phyloP scores from a whole-genome alignment of 176 grass and related monocot species.

The Miscanthus lutarioriparius region DNA sequence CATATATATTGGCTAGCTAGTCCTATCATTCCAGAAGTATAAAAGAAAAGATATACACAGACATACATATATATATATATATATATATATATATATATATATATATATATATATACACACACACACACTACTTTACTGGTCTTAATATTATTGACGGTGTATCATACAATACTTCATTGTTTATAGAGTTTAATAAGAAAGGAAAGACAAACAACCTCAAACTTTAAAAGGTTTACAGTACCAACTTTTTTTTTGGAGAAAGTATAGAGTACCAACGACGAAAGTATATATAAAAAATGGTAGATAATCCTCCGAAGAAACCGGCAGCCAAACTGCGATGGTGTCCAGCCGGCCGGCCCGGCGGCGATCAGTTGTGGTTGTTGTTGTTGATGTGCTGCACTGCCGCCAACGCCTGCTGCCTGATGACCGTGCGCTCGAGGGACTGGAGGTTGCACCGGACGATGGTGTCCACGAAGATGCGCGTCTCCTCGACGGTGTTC shows the following conservation, averaged over 20 bases:
- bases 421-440: slow-evolving; percentile 46
- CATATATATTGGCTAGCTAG: neutral
- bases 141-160: neutral
- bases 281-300: neutral
- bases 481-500: slow-evolving; percentile 80
- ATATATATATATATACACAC: neutral
- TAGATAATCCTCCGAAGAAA: neutral
- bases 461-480: slow-evolving; percentile 74
- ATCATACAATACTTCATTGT: neutral
- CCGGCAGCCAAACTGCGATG: neutral
- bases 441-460: slow-evolving; percentile 75
- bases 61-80: neutral
- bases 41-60: neutral
- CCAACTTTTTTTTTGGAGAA: neutral
- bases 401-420: slow-evolving; percentile 27
- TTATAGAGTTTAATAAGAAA: neutral
- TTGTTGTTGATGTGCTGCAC: neutral
- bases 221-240: neutral
- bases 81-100: neutral
- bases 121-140: neutral
- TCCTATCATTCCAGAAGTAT: neutral
- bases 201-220: neutral
- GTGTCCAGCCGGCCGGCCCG: neutral
- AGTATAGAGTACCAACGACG: neutral
- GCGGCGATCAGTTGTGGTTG: slow-evolving; percentile 11